phyloP scores from a whole-genome alignment of 352 stramenopile genomes.

The Pythium brachiatum region DNA sequence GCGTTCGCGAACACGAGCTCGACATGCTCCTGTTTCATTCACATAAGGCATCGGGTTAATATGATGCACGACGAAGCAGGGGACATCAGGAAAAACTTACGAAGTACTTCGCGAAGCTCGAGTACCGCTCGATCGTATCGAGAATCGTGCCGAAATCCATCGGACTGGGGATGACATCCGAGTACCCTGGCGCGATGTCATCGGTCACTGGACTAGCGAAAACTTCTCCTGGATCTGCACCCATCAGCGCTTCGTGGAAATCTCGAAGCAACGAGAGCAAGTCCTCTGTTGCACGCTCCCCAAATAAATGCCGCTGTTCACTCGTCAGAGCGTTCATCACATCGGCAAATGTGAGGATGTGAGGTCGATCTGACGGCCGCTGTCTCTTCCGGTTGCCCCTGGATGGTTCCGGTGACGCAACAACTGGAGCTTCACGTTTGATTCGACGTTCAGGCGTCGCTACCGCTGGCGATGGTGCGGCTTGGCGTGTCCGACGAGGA shows the following conservation, averaged over 20 bases:
- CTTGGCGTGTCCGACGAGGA: not conserved
- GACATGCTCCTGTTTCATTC: slow-evolving; percentile 50
- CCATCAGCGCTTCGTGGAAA: slow-evolving; percentile 70
- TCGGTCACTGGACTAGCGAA: slow-evolving; percentile 91
- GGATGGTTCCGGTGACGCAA: slow-evolving; percentile 11
- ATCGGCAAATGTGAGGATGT: slow-evolving; percentile 43
- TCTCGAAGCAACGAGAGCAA: slow-evolving; percentile 50
- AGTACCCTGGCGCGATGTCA: slow-evolving; percentile 92
- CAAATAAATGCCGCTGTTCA: slow-evolving; percentile 51
- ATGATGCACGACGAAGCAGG: not conserved
- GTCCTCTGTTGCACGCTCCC: slow-evolving; percentile 58
- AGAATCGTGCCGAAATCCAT: slow-evolving; percentile 96
- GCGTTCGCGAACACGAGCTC: slow-evolving; percentile 79
- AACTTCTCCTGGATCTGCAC: slow-evolving; percentile 75
- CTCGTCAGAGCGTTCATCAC: slow-evolving; percentile 52
- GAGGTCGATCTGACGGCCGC: slow-evolving; percentile 30
- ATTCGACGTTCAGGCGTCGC: slow-evolving; percentile 15
- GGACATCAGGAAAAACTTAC: slow-evolving; percentile 36
- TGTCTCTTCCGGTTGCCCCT: slow-evolving; percentile 35
- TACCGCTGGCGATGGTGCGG: not conserved
- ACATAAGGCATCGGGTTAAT: not conserved
- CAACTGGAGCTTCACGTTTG: slow-evolving; percentile 10
- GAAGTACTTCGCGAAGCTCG: slow-evolving; percentile 72
- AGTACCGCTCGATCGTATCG: slow-evolving; percentile 73
- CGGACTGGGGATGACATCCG: slow-evolving; percentile 79